A percentile compares a stretch with the other conserved stretches of the same genome.
Evolutionary conservation across 1,284 basidiomycete genomes (phyloP).

Genomic region (Microstroma glucosiphilum): DNA sequence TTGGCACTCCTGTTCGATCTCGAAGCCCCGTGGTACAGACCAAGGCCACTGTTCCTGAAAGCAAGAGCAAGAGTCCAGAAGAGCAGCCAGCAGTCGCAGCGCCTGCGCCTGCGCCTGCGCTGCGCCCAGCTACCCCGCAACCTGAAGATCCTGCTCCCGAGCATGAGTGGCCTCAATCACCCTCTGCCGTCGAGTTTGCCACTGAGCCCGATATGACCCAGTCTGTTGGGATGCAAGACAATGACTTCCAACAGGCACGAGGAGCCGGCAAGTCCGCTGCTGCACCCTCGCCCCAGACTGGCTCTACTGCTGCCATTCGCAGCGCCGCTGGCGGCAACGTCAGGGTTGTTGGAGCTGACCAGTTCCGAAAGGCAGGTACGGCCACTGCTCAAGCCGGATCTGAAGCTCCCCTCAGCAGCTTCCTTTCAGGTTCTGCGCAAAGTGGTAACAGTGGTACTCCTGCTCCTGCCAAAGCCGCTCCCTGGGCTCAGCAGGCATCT

Average conservation of each 20-base stretch:
- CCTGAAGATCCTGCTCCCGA: constrained; percentile 27
- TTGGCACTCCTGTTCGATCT: background rate
- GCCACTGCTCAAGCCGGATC: constrained; percentile 2
- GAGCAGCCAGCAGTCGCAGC: constrained; percentile 7
- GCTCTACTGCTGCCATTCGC: background rate
- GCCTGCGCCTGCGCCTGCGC: background rate
- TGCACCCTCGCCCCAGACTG: background rate
- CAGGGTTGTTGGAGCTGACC: constrained; percentile 33
- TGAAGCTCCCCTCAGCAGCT: constrained; percentile 8
- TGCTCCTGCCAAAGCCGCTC: constrained; percentile 33
- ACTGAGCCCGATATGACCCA: constrained; percentile 23
- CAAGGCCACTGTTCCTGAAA: background rate
- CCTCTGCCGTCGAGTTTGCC: constrained; percentile 41
- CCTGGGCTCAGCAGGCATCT: constrained; percentile 35
- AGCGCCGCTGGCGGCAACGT: constrained; percentile 21
- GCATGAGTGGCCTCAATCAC: constrained; percentile 39
- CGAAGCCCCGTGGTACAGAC: background rate
- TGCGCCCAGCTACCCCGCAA: background rate
- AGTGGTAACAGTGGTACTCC: constrained; percentile 16
- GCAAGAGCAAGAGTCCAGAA: background rate
- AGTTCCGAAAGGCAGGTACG: constrained; percentile 19
- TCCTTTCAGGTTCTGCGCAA: constrained; percentile 8
- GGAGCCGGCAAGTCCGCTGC: background rate
- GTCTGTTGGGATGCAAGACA: background rate
- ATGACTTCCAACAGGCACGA: background rate